Percentiles rank a stretch among this genome's conserved stretches.
phyloP scores from a whole-genome alignment of 2,329 filamentous ascomycete genomes.

The Colletotrichum higginsianum region DNA sequence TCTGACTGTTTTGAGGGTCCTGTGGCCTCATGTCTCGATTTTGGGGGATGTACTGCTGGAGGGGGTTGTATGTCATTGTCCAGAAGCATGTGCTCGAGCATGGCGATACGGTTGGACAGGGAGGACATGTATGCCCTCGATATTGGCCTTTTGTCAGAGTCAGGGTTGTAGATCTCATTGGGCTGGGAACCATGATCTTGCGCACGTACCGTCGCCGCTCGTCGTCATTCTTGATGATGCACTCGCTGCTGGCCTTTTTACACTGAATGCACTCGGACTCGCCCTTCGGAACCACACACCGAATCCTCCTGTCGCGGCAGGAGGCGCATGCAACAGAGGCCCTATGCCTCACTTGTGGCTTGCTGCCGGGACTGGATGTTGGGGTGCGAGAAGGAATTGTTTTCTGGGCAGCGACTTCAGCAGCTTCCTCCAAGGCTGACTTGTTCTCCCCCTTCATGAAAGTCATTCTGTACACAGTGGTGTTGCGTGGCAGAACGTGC shows the following conservation, averaged over 20 bases:
- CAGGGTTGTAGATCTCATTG: slow-evolving; percentile 29
- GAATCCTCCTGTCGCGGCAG: slow-evolving; percentile 62
- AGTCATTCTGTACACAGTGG: slow-evolving; percentile 9
- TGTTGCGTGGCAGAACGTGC: neutral
- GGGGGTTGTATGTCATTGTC: slow-evolving; percentile 65
- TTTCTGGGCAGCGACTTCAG: slow-evolving; percentile 51
- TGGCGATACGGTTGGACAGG: slow-evolving; percentile 66
- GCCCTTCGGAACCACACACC: slow-evolving; percentile 69
- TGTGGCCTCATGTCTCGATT: slow-evolving; percentile 59
- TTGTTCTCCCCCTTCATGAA: slow-evolving; percentile 8
- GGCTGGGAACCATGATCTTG: no score
- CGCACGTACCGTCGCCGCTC: slow-evolving; percentile 64
- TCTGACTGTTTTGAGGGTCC: slow-evolving; percentile 42
- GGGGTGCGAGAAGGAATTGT: slow-evolving; percentile 52
- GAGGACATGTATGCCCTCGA: slow-evolving; percentile 72
- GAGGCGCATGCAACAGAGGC: slow-evolving; percentile 70
- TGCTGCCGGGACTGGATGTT: slow-evolving; percentile 48
- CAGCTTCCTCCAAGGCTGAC: slow-evolving; percentile 42
- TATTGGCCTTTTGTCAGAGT: slow-evolving; percentile 60
- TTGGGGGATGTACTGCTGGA: slow-evolving; percentile 67
- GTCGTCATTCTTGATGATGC: slow-evolving; percentile 71
- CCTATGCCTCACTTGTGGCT: slow-evolving; percentile 59
- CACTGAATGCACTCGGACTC: slow-evolving; percentile 67
- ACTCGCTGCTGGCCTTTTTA: slow-evolving; percentile 64
- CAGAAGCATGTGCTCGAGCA: slow-evolving; percentile 66